Evolutionary conservation across 2,329 filamentous ascomycete species (phyloP), one percentile per base, ranked within the genome.

Genomic region (Cladorrhinum sp.): DNA sequence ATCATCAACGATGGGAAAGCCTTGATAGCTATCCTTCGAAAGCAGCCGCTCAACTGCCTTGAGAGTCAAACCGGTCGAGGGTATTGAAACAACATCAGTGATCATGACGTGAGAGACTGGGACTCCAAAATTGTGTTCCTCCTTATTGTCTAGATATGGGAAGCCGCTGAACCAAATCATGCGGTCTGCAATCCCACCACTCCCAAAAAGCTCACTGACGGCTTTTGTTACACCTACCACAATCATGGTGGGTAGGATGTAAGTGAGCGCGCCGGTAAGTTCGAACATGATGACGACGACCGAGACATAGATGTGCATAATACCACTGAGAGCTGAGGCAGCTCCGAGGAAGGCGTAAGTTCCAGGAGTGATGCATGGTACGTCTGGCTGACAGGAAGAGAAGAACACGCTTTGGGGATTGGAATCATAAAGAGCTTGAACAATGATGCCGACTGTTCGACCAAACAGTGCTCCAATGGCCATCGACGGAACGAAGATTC

Each of bases 211-310:
- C 66, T 96, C 92, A 63, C 90, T 88, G 51, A 99, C 91, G 13
- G 91, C 91, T 78, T 99, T 99, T 41, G 93, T 98, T 29, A 97
- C 90, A 53, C 95, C 95, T 2, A 98, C 95, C 0, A 98, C 95
- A 68, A 99, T 97, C 95, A 99, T 99, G 13, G 93, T 98, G 0
- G 95, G 95, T 25, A 99, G 79, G 65, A 99, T 98, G 71, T 99
- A 99, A 1, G 93, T 96, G 62, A 98, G 78, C 6, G 95, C 95
- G n/a, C 95, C 95, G 0, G 95, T 99, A 53, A 99, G 83, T 75
- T 99, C 95, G 71, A 98, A 98, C 95, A 99, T 98, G 74, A 99
- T 99, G 70, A 99, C 95, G 1, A 97, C 93, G 9, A 99, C 92
- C 0, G 93, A 96, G 16, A 99, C 87, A 0, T 93, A 97, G 64